phyloP scores from a whole-genome alignment of 2,329 filamentous ascomycete species.

The Stemphylium vesicarium region DNA sequence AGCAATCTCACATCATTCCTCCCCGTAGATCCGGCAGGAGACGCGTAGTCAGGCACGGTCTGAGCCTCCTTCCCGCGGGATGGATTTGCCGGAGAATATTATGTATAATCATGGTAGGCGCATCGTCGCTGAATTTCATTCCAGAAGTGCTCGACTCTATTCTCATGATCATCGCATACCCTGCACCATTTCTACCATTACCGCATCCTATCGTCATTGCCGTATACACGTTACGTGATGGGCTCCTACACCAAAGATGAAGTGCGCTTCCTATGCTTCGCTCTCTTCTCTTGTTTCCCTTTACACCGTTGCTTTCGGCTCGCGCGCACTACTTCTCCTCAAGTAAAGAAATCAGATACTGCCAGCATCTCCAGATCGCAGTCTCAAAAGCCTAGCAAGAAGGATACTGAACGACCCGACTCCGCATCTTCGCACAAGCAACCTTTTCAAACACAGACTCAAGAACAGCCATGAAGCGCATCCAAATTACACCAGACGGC shows the following conservation, averaged over 20 bases:
- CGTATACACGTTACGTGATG: slow-evolving; percentile 22
- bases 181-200: slow-evolving; percentile 22
- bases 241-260: slow-evolving; percentile 26
- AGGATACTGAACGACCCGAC: neutral
- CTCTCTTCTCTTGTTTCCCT: slow-evolving; percentile 35
- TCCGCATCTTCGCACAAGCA: neutral
- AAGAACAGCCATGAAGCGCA: slow-evolving; percentile 45
- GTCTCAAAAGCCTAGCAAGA: neutral
- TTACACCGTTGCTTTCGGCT: slow-evolving; percentile 28
- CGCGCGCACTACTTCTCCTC: slow-evolving; percentile 1
- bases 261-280: slow-evolving; percentile 35
- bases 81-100: neutral
- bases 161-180: slow-evolving; percentile 16
- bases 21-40: neutral
- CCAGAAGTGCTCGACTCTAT: neutral
- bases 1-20: slow-evolving; percentile 5
- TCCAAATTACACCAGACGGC: slow-evolving; percentile 50
- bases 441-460: too few species aligned
- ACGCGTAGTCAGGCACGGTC: slow-evolving; percentile 1
- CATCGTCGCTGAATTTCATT: neutral
- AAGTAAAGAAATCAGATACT: slow-evolving; percentile 5
- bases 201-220: slow-evolving; percentile 34
- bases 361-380: slow-evolving; percentile 1
- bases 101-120: neutral
- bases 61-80: slow-evolving; percentile 4